Evolutionary conservation across 169 alveolate species (phyloP).

Genomic region (Toxoplasma gondii): DNA sequence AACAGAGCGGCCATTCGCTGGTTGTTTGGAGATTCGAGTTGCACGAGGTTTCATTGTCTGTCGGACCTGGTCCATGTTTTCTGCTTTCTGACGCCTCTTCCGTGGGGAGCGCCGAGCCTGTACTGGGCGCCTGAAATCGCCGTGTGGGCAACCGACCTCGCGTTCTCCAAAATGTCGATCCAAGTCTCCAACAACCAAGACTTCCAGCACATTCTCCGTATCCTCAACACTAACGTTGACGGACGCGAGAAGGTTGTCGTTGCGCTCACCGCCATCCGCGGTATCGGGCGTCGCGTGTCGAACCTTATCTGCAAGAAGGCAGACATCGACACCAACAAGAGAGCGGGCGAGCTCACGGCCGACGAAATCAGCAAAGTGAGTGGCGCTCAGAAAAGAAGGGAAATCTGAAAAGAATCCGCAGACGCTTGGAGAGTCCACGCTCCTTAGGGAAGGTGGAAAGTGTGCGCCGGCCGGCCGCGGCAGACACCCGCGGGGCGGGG

Average conservation of each 20-base stretch:
- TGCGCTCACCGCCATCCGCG: conserved; percentile 95
- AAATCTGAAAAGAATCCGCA: no score
- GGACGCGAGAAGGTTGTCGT: conserved; percentile 97
- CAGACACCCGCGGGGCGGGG: no score
- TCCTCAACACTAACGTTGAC: conserved; percentile 98
- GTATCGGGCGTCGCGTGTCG: conserved; percentile 98
- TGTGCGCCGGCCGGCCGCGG: background rate
- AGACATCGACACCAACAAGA: conserved; percentile 95
- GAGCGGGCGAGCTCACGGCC: conserved; percentile 80
- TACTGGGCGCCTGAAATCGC: no score
- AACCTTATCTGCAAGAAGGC: conserved; percentile 97
- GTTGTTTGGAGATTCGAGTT: no score
- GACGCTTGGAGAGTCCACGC: no score
- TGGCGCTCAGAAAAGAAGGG: background rate
- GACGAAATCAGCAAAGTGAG: conserved; percentile 68
- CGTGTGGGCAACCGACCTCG: no score
- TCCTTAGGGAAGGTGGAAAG: background rate
- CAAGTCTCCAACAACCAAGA: conserved; percentile 81
- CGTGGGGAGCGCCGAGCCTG: no score
- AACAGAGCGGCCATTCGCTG: no score
- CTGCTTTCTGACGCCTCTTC: no score
- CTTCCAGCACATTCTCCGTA: conserved; percentile 98
- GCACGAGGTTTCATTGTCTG: no score
- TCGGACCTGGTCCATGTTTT: no score
- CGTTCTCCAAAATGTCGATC: conserved; percentile 54